Evolutionary conservation across 441 rosid species (phyloP), one percentile per base, ranked within the genome.

Genomic region (Gossypium lobatum): DNA sequence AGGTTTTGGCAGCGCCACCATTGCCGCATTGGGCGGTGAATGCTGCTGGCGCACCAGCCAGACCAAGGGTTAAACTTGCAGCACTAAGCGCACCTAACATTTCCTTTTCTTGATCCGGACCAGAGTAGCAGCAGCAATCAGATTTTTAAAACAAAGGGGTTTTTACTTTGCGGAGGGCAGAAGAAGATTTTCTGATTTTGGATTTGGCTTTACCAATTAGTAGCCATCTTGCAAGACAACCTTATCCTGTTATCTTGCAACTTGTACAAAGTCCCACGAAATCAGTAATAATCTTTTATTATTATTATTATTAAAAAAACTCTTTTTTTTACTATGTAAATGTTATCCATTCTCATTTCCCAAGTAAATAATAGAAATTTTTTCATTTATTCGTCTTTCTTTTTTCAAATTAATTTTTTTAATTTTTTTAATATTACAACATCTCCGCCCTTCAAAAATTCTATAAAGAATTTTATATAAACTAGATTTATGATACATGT

Each of bases 1-100:
- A 53, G 28, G 63, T 23, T 73, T 89, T 4, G 88, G 57, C 58
- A 0, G 54, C 57, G 23, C 53, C 25, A 55, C 64, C 37, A 6
- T 70, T 31, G 63, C 53, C 34, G 54, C 28, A 18, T 10, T 59
- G 48, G 61, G 68, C 45, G 73, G 73, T 21, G 34, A 75, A 46
- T 11, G 52, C 61, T 52, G 73, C 60, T 6, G 68, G 67, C 17
- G 67, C 52, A 48, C 57, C 21, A 25, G 16, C 73, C 60, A 34
- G 62, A 70, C 28, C 31, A 7, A 53, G 62, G 54, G 73, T 69
- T 46, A 74, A 20, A 42, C 46, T 66, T 31, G 72, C 14, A 50
- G 55, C 17, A 26, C 66, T 26, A 16, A 61, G 34, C 42, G 57
- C 59, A 72, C 75, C 45, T n/a, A n/a, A 61, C 65, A 61, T 61